Evolutionary conservation across 768 basidiomycete species (phyloP).

Genomic region (Tulasnella sp.): DNA sequence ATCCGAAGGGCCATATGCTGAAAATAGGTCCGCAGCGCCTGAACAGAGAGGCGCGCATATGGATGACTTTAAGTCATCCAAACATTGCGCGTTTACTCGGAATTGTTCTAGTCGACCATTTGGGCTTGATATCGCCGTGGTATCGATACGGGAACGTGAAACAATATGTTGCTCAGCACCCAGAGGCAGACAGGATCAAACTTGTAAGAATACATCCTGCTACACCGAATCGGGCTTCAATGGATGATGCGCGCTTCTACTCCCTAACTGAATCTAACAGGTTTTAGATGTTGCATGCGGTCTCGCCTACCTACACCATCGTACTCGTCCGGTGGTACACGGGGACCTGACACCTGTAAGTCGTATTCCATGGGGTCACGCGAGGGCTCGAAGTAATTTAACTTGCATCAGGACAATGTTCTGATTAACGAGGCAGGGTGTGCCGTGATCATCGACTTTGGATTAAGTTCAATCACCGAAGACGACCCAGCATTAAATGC

Average conservation of each 20-base stretch:
- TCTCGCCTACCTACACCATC: conserved; percentile 18
- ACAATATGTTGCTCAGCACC: neutral
- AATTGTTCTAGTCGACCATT: neutral
- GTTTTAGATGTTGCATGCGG: conserved; percentile 14
- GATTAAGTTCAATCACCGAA: conserved; percentile 13
- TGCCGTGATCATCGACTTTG: conserved; percentile 27
- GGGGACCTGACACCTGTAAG: conserved; percentile 20
- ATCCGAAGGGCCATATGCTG: neutral
- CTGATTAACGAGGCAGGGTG: conserved; percentile 13
- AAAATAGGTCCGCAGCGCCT: neutral
- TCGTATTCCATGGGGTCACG: neutral
- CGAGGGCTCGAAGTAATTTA: neutral
- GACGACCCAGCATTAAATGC: neutral
- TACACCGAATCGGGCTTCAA: too few relatives aligned
- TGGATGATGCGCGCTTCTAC: neutral
- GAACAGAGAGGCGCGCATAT: neutral
- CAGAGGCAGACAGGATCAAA: neutral
- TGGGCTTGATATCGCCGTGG: conserved; percentile 1
- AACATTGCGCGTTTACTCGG: conserved; percentile 12
- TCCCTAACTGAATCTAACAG: neutral
- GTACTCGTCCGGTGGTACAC: neutral
- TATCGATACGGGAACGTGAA: neutral
- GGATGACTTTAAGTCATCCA: conserved; percentile 4
- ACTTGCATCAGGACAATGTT: conserved; percentile 3
- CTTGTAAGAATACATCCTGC: neutral